These are phyloP conservation scores for Forsythia viridissima DNA, from an alignment of 257 asterid species.

Conservation along the genomic window DNA sequence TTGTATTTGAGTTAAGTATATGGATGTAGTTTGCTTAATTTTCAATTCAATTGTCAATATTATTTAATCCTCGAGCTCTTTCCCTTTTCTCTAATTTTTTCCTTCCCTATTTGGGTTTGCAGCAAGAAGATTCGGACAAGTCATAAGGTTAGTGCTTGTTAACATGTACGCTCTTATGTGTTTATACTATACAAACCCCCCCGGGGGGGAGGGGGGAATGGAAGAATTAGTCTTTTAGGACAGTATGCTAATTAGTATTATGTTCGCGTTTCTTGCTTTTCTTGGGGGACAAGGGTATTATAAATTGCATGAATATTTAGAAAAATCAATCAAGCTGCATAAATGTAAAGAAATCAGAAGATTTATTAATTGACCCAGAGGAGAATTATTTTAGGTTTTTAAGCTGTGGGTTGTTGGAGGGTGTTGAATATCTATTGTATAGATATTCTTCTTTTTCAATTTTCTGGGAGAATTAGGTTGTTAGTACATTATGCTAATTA, in stretches of 20 bases:
- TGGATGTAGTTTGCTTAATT: background rate
- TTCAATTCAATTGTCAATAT: background rate
- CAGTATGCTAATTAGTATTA: background rate
- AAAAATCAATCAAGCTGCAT: background rate
- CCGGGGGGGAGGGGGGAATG: background rate
- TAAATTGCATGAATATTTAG: background rate
- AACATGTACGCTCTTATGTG: background rate
- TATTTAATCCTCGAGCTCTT: background rate
- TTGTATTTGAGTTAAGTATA: background rate
- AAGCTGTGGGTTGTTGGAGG: background rate
- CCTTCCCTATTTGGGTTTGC: constrained; percentile 25
- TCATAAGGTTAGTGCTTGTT: constrained; percentile 62
- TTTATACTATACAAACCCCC: constrained; percentile 4
- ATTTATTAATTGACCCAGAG: too few relatives aligned
- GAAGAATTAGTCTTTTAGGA: background rate
- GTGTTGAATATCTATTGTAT: background rate
- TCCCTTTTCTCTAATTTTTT: background rate
- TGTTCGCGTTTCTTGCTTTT: background rate
- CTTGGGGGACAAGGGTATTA: background rate
- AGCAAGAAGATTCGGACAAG: constrained; percentile 88
- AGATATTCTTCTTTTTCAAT: background rate
- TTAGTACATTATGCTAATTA: background rate
- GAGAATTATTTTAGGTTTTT: background rate
- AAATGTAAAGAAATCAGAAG: background rate
- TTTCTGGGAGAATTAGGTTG: background rate